A percentile compares a stretch with the other conserved stretches of the same genome.
phyloP scores from a whole-genome alignment of 305 asterid genomes.

The Lippia alba region DNA sequence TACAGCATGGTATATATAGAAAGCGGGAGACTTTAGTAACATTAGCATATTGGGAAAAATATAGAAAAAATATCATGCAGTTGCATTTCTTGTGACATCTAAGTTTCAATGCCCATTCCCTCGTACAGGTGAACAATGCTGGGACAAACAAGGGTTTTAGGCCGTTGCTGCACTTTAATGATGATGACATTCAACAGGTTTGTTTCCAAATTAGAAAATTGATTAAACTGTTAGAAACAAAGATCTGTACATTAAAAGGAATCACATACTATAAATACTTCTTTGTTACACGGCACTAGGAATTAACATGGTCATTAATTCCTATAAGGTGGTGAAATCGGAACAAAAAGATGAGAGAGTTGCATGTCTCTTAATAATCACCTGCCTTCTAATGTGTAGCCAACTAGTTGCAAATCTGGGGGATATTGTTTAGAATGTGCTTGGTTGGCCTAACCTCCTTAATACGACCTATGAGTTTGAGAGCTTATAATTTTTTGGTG shows the following conservation, averaged over 20 bases:
- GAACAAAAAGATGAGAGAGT: no score
- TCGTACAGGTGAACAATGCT: slow-evolving; percentile 86
- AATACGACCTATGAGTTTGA: no score
- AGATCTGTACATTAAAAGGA: not conserved
- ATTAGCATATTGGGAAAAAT: not conserved
- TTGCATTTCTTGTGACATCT: slow-evolving; percentile 23
- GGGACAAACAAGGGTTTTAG: slow-evolving; percentile 98
- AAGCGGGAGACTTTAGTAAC: no score
- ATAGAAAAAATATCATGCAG: not conserved
- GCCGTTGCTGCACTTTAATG: slow-evolving; percentile 83
- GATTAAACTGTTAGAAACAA: not conserved
- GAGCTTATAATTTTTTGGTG: no score
- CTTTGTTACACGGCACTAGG: slow-evolving; percentile 2
- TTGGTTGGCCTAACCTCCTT: no score
- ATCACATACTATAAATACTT: not conserved
- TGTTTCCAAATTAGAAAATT: slow-evolving; percentile 22
- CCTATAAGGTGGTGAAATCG: no score
- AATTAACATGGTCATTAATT: not conserved
- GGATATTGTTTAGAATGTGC: no score
- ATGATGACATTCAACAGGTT: slow-evolving; percentile 89
- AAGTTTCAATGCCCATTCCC: not conserved
- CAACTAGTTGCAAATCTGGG: no score
- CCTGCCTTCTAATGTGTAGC: no score
- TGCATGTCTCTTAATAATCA: no score
- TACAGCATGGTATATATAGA: no score